These are phyloP conservation scores for Elsinoe perseae DNA, from an alignment of 2,329 filamentous ascomycete genomes.

Conservation along the genomic window DNA sequence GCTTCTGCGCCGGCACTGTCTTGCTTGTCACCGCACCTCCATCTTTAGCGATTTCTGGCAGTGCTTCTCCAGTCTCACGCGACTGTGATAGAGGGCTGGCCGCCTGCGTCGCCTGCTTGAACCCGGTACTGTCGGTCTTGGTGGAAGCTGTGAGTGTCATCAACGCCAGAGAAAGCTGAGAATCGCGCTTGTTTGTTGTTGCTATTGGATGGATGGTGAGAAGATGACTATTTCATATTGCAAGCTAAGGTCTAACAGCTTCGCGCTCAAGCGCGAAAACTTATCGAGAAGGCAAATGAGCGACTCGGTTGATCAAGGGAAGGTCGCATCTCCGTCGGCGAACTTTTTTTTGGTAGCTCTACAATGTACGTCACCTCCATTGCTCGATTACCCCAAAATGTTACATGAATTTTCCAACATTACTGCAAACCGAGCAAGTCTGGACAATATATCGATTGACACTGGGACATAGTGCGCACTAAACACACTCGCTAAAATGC, in stretches of 20 bases:
- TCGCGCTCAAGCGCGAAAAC: neutral
- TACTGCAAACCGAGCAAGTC: too few species aligned
- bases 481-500: conserved; percentile 27
- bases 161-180: conserved; percentile 10
- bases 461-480: neutral
- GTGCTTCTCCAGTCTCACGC: conserved; percentile 52
- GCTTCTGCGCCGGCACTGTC: conserved; percentile 51
- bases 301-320: neutral
- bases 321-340: neutral
- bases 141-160: conserved; percentile 17
- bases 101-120: conserved; percentile 7
- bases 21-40: conserved; percentile 32
- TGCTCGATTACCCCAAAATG: too few species aligned
- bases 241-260: too few species aligned
- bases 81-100: conserved; percentile 40
- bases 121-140: conserved; percentile 4
- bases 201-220: neutral
- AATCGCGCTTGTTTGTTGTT: neutral
- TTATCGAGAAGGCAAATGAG: neutral
- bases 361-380: conserved; percentile 1
- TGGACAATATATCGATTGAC: too few species aligned
- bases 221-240: neutral
- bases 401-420: too few species aligned
- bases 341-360: conserved; percentile 13
- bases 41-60: conserved; percentile 40